Conservation (phyloP, 306 rosid genomes). For the Datisca glomerata region DNA sequence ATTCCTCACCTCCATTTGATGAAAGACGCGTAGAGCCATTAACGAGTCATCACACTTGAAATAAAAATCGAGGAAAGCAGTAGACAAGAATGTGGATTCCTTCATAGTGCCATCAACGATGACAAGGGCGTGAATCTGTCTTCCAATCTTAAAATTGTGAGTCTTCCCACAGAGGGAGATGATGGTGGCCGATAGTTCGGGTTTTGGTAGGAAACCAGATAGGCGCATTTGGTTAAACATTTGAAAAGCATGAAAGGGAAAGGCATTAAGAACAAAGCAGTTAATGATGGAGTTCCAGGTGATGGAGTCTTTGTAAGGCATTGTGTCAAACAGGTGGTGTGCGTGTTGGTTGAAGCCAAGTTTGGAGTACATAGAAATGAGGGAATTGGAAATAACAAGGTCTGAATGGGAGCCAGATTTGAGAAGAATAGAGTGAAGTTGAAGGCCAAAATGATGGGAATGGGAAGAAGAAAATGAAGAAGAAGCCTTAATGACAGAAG, state of each 20-base stretch:
- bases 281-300: slow-evolving; percentile 56
- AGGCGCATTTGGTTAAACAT: slow-evolving; percentile 22
- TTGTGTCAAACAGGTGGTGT: slow-evolving; percentile 43
- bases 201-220: slow-evolving; percentile 32
- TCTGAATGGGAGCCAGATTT: slow-evolving; percentile 29
- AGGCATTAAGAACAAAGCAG: slow-evolving; percentile 49
- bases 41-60: slow-evolving; percentile 27
- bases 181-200: slow-evolving; percentile 39
- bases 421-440: slow-evolving; percentile 43
- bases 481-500: slow-evolving; percentile 52
- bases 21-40: slow-evolving; percentile 35
- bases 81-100: slow-evolving; percentile 32
- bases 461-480: slow-evolving; percentile 32
- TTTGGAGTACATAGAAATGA: slow-evolving; percentile 44
- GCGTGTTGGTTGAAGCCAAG: slow-evolving; percentile 20
- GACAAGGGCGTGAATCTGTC: slow-evolving; percentile 38
- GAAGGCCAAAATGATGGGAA: slow-evolving; percentile 24
- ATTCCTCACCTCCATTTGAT: slow-evolving; percentile 37
- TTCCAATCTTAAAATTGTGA: slow-evolving; percentile 28
- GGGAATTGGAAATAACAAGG: slow-evolving; percentile 39
- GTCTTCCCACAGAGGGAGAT: slow-evolving; percentile 37
- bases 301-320: slow-evolving; percentile 36
- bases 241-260: slow-evolving; percentile 22
- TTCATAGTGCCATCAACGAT: slow-evolving; percentile 32
- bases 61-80: slow-evolving; percentile 52